Percentiles rank a stretch among this genome's conserved stretches.
phyloP scores from a whole-genome alignment of 805 yeast species.

The Sungouiozyma intestinalis region DNA sequence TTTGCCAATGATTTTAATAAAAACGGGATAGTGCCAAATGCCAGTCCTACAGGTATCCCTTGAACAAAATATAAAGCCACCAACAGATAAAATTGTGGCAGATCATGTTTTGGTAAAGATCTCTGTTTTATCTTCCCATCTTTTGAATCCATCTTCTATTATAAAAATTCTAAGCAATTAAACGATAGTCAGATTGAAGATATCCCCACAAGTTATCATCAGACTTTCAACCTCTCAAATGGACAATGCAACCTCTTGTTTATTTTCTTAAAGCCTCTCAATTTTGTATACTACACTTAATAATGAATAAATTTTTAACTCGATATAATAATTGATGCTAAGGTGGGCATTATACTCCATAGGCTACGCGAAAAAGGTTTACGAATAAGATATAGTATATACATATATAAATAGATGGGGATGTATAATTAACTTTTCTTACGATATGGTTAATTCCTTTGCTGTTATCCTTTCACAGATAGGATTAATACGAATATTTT shows the following conservation, averaged over 20 bases:
- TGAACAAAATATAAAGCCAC: slow-evolving; percentile 73
- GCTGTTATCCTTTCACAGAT: not conserved
- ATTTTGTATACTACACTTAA: too few species aligned
- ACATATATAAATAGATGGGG: not conserved
- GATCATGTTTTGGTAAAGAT: slow-evolving; percentile 35
- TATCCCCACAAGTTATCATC: too few species aligned
- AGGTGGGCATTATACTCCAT: too few species aligned
- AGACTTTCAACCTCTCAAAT: too few species aligned
- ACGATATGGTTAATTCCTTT: not conserved
- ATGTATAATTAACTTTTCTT: not conserved
- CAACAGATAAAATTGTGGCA: slow-evolving; percentile 65
- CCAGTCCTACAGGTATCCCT: slow-evolving; percentile 95
- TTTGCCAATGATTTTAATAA: slow-evolving; percentile 53
- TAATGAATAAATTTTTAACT: too few species aligned
- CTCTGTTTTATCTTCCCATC: not conserved
- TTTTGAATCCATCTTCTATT: not conserved
- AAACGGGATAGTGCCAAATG: slow-evolving; percentile 91
- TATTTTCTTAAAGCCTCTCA: too few species aligned
- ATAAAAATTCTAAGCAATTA: not conserved
- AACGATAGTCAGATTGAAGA: not conserved
- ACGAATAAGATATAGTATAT: not conserved
- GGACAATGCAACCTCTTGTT: too few species aligned
- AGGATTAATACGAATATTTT: not conserved
- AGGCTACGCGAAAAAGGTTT: not conserved
- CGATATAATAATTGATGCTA: too few species aligned